Base-by-base conservation (phyloP, 345 rosid species). In the Firmiana major region DNA sequence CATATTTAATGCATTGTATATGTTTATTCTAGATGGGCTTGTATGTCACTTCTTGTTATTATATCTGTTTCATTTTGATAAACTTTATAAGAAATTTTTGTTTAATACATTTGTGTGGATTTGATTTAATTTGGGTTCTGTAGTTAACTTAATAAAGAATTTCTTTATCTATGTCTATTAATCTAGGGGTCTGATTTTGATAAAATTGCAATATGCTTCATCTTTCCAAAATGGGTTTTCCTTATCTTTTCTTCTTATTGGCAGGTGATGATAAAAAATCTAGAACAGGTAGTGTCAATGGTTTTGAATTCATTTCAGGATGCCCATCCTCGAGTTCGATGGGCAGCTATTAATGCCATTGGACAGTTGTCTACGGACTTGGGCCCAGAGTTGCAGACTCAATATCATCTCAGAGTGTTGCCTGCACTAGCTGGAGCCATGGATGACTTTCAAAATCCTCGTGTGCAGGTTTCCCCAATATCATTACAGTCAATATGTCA, bases 301-400 rank as follows among this genome's bases (percentile, higher is more conserved):
- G 89, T 90, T 81, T 78, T 90, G 71, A 90, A 85, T 74, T 86
- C 94, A 31, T 90, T 90, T 76, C 87, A 82, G 53, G 87, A 90
- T 84, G 89, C 92, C 36, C 90, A 89, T 83, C 89, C 92, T 2
- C 92, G 94, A 28, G 94, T 86, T 36, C 87, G 89, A 54, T 90
- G 94, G 94, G 94, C 94, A 65, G 94, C 94, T 74, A 89, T 90
- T 26, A 90, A 90, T 85, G 92, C 94, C 24, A 84, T 90, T 60
- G 94, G 94, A 26, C 94, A 90, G 78, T 78, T 90, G 83, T 90
- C 92, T 42, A 89, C 92, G 1, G 94, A 90, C 79, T 84, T 90
- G 81, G 94, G 94, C 71, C 92, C 94, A 38, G 90, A 86, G n/a
- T 83, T 90, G 84, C 94, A 90, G 86, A 80, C 78, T 45, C 89